A percentile compares a stretch with the other conserved stretches of the same genome.
Evolutionary conservation across 2,329 filamentous ascomycete genomes (phyloP).

Genomic region (Ceratocystis ficicola): DNA sequence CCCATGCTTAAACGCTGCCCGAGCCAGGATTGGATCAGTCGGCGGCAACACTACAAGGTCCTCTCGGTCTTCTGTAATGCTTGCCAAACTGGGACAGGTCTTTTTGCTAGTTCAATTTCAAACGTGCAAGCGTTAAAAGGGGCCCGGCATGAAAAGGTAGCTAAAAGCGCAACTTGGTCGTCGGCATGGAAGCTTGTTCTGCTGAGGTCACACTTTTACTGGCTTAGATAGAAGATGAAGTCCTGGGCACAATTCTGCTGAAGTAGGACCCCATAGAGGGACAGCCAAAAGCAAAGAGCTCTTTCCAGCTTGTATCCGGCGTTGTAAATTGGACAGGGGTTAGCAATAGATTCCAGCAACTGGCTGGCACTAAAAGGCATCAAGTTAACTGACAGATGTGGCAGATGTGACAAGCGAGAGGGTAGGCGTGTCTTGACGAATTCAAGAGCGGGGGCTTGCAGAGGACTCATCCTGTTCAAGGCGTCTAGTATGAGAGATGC

Average conservation of each 20-base stretch:
- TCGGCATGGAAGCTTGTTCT: too few species aligned
- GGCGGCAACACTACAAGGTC: not conserved
- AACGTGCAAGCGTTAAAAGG: not conserved
- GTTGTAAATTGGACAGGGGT: not conserved
- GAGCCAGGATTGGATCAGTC: not conserved
- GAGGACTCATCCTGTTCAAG: too few species aligned
- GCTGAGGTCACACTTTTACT: not conserved
- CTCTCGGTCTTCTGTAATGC: not conserved
- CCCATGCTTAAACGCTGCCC: not conserved
- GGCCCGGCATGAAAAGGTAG: not conserved
- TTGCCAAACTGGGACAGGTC: not conserved
- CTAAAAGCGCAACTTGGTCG: not conserved
- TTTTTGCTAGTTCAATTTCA: not conserved
- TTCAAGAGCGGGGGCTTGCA: too few species aligned
- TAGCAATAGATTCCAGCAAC: not conserved
- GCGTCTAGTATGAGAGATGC: too few species aligned
- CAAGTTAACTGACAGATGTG: too few species aligned
- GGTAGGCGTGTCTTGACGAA: too few species aligned
- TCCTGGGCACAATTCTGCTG: not conserved
- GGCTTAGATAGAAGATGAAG: not conserved
- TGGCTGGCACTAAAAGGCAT: too few species aligned
- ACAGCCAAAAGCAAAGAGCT: not conserved
- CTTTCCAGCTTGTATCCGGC: not conserved
- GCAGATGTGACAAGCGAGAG: too few species aligned
- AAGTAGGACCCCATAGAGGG: not conserved